Evolutionary conservation across 306 rosid genomes (phyloP), one percentile per base, ranked within the genome.

Genomic region (Lathyrus tuberosus): DNA sequence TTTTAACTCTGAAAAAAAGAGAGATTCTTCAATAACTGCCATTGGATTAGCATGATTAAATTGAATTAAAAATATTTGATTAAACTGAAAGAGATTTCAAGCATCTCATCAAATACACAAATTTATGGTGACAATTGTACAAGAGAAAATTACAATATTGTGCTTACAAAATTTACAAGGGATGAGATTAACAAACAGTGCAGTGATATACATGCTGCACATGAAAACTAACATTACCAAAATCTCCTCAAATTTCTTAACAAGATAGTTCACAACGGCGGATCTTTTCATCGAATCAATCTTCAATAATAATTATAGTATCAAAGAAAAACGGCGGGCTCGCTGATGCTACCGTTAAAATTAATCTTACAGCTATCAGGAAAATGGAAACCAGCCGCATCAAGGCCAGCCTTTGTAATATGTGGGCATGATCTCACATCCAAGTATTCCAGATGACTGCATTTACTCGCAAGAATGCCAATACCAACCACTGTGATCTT

Each of bases 381-480:
- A 79, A 94, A 88, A 76, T 60, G 85, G 77, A 91, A 69, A 62
- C 92, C 97, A 53, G 85, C 92, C 88, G 77, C 96, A 13, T 87
- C 94, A 7, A 87, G 87, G 67, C 79, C 85, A 4, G 83, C 94
- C 88, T 81, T 81, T 6, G 99, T 94, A 62, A 91, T 81, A 43
- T 77, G 84, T 0, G 95, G 95, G 79, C 99, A 91, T 18, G 96
- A 84, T 75, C 96, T 88, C 74, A 94, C 96, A 74, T 94, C 97
- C 70, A 94, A 80, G 77, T 90, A 94, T 59, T 91, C 83, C 49
- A 91, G 81, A 69, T 70, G 73, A 56, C 17, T 58, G 78, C 97
- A 91, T 69, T 84, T 87, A 70, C 85, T 86, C 69, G 83, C 28
- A 60, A 94, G 81, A 83, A 83, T 74, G 59, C 91, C 77, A 44